A percentile compares a stretch with the other conserved stretches of the same genome.
Conservation (phyloP, 2,329 filamentous ascomycete genomes). For the Pseudogymnoascus sp. region DNA sequence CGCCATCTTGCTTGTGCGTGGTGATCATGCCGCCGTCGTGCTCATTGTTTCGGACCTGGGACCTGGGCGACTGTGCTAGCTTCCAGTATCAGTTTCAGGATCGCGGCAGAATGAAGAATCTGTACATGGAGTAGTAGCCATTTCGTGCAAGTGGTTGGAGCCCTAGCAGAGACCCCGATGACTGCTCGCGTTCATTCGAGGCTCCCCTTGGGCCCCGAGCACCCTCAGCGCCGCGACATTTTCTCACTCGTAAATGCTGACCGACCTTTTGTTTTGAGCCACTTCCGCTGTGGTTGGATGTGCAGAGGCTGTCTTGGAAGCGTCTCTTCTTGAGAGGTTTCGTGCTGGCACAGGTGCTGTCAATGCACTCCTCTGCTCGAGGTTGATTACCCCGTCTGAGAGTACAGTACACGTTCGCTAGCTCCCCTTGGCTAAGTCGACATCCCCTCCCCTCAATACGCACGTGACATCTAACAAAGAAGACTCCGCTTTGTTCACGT, state of each 20-base stretch:
- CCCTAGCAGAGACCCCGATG: background rate
- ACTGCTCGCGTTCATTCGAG: background rate
- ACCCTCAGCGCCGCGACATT: background rate
- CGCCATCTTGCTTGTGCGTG: background rate
- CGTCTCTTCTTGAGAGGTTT: background rate
- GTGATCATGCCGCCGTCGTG: background rate
- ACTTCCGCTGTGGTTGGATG: background rate
- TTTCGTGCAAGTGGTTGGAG: background rate
- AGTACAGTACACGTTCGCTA: background rate
- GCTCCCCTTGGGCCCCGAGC: background rate
- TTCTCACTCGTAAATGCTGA: background rate
- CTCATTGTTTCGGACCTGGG: background rate
- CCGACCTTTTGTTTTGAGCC: conserved; percentile 4
- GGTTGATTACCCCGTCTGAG: background rate
- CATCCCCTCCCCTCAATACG: background rate
- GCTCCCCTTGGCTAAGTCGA: conserved; percentile 3
- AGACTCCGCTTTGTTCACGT: background rate
- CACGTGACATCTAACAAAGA: background rate
- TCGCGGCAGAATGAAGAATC: background rate
- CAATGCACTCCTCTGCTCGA: background rate
- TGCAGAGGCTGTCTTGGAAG: background rate
- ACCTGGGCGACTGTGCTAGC: background rate
- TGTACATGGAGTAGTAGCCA: background rate
- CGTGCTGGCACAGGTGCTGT: background rate
- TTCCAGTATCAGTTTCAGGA: background rate